A percentile compares a stretch with the other conserved stretches of the same genome.
Evolutionary conservation across 1,284 basidiomycete genomes (phyloP).

Genomic region (Heterobasidion irregulare): DNA sequence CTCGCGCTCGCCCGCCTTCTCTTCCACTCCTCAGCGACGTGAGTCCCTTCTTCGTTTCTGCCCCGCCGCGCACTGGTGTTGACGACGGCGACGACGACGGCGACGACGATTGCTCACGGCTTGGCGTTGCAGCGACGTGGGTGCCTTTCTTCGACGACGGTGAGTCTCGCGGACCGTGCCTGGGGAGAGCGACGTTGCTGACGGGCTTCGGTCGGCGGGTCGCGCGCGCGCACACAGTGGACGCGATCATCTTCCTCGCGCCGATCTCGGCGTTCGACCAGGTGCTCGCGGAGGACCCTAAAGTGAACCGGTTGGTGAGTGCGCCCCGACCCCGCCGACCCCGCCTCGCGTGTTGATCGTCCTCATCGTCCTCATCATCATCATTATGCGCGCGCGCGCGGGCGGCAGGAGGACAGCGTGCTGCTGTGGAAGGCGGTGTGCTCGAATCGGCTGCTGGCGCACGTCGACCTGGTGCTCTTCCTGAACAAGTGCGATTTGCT

Average conservation of each 20-base stretch:
- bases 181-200: background rate
- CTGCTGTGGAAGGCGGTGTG: slow-evolving; percentile 73
- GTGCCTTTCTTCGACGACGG: slow-evolving; percentile 72
- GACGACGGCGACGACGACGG: too few relatives aligned
- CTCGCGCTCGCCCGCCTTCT: background rate
- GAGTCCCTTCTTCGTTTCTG: slow-evolving; percentile 12
- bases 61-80: too few relatives aligned
- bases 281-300: slow-evolving; percentile 59
- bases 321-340: slow-evolving; percentile 19
- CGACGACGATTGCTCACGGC: slow-evolving; percentile 6
- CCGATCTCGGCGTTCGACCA: slow-evolving; percentile 78
- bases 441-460: slow-evolving; percentile 62
- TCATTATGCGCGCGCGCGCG: slow-evolving; percentile 6
- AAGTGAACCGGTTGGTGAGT: slow-evolving; percentile 49
- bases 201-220: too few relatives aligned
- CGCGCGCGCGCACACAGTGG: slow-evolving; percentile 34
- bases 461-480: slow-evolving; percentile 69
- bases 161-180: slow-evolving; percentile 20
- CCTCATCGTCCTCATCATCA: background rate
- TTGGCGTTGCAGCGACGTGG: slow-evolving; percentile 43
- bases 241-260: slow-evolving; percentile 75
- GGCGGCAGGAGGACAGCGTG: slow-evolving; percentile 65
- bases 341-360: slow-evolving; percentile 15
- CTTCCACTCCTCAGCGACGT: slow-evolving; percentile 19
- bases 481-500: slow-evolving; percentile 77